phyloP scores from a whole-genome alignment of 1,139 yeast genomes.

The Blastobotrys raffinosifermentans region DNA sequence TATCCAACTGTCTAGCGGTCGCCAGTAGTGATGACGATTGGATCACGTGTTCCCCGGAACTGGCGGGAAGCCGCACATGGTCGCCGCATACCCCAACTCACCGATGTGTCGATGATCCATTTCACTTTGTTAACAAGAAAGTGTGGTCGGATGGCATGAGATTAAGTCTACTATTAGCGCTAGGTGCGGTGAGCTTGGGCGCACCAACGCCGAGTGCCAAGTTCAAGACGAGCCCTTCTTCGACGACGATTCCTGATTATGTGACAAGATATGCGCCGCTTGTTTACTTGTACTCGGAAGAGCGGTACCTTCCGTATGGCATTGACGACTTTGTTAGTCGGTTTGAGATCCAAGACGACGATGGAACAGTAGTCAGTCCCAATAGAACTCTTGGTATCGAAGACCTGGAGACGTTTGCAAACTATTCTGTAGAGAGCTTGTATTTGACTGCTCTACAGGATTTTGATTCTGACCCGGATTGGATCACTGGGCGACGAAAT shows the following conservation, averaged over 20 bases:
- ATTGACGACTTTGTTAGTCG: conserved; percentile 61
- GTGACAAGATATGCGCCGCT: conserved; percentile 68
- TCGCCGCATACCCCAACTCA: too few relatives aligned
- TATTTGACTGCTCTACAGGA: conserved; percentile 65
- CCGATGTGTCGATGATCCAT: too few relatives aligned
- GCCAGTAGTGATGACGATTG: too few relatives aligned
- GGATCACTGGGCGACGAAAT: conserved; percentile 73
- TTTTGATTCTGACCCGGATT: conserved; percentile 69
- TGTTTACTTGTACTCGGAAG: conserved; percentile 86
- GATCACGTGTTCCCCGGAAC: too few relatives aligned
- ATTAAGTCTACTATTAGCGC: too few relatives aligned
- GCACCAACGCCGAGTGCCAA: too few relatives aligned
- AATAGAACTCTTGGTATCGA: conserved; percentile 15
- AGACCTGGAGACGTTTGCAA: conserved; percentile 15
- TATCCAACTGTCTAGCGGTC: too few relatives aligned
- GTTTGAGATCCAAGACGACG: conserved; percentile 37
- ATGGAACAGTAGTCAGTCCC: conserved; percentile 14
- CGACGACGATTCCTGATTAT: conserved; percentile 61
- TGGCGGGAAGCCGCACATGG: too few relatives aligned
- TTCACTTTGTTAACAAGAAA: too few relatives aligned
- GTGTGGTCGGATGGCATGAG: too few relatives aligned
- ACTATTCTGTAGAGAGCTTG: conserved; percentile 28
- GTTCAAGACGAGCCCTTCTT: neutral
- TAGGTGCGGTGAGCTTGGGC: too few relatives aligned
- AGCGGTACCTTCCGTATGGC: conserved; percentile 78